These are phyloP conservation scores for Clitocybe nebularis DNA, from an alignment of 1,284 basidiomycete species.

Conservation along the genomic window DNA sequence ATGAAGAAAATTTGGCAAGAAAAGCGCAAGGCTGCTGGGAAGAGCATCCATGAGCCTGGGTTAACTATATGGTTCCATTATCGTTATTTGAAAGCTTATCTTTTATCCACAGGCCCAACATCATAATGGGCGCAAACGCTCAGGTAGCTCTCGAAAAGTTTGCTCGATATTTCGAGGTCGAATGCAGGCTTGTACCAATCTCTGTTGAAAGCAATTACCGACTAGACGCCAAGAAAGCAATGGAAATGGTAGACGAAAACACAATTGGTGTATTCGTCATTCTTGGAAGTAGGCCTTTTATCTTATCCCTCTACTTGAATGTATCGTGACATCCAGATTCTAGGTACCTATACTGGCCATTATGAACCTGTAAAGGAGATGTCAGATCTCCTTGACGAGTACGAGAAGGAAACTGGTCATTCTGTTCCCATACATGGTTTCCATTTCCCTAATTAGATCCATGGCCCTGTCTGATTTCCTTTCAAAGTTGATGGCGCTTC, in stretches of 20 bases:
- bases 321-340: conserved; percentile 3
- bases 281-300: conserved; percentile 52
- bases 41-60: conserved; percentile 81
- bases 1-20: conserved; percentile 96
- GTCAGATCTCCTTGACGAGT: conserved; percentile 81
- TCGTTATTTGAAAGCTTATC: not conserved
- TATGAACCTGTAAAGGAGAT: conserved; percentile 92
- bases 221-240: conserved; percentile 79
- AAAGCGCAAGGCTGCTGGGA: conserved; percentile 81
- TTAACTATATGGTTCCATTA: conserved; percentile 13
- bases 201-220: conserved; percentile 76
- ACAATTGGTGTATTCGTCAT: conserved; percentile 84
- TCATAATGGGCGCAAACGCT: conserved; percentile 80
- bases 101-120: conserved; percentile 48
- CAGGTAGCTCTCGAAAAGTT: conserved; percentile 91
- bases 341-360: conserved; percentile 87
- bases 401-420: conserved; percentile 77
- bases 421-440: conserved; percentile 80
- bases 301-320: conserved; percentile 9
- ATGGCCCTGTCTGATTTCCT: conserved; percentile 14
- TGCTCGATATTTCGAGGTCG: conserved; percentile 89
- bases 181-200: conserved; percentile 78
- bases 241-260: conserved; percentile 91
- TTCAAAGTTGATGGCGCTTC: conserved; percentile 69
- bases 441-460: conserved; percentile 19